Percentiles rank a stretch among this genome's conserved stretches.
Evolutionary conservation across 495 filamentous ascomycete species (phyloP).

Genomic region (Neurospora tetraspora): DNA sequence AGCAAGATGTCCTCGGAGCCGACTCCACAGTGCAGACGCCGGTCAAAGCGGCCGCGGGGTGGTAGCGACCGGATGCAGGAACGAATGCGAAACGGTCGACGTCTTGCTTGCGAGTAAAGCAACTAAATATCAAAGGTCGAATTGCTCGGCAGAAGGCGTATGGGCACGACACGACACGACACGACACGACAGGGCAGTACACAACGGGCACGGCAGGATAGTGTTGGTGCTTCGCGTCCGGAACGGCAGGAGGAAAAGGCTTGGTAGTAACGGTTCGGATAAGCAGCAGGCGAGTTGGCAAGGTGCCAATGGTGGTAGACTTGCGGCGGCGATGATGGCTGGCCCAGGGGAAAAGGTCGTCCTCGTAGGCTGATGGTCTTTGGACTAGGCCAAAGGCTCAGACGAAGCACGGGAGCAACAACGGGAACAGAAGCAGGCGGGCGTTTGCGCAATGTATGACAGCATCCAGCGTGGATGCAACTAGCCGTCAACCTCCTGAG

Average conservation of each 20-base stretch:
- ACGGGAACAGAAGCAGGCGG: constrained; percentile 2
- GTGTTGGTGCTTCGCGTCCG: background rate
- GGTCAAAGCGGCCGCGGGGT: constrained; percentile 19
- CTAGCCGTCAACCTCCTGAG: constrained; percentile 14
- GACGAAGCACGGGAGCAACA: background rate
- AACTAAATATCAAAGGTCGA: constrained; percentile 7
- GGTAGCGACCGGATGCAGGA: constrained; percentile 12
- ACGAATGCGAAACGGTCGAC: background rate
- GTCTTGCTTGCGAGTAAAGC: constrained; percentile 4
- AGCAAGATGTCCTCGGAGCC: constrained; percentile 14
- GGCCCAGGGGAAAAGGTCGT: background rate
- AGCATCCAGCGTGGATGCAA: constrained; percentile 18
- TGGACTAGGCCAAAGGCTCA: background rate
- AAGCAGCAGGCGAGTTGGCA: background rate
- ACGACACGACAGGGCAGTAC: background rate
- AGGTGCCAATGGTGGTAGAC: background rate
- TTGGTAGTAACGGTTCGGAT: background rate
- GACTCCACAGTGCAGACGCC: constrained; percentile 18
- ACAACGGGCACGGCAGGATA: background rate
- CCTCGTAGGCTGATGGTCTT: background rate
- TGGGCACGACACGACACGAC: background rate
- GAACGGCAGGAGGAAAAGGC: background rate
- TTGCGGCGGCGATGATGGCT: background rate
- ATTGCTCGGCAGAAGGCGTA: background rate
- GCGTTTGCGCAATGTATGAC: constrained; percentile 22